phyloP scores from a whole-genome alignment of 228 moss, liverwort and hornwort genomes.

The Sphagnum fallax region DNA sequence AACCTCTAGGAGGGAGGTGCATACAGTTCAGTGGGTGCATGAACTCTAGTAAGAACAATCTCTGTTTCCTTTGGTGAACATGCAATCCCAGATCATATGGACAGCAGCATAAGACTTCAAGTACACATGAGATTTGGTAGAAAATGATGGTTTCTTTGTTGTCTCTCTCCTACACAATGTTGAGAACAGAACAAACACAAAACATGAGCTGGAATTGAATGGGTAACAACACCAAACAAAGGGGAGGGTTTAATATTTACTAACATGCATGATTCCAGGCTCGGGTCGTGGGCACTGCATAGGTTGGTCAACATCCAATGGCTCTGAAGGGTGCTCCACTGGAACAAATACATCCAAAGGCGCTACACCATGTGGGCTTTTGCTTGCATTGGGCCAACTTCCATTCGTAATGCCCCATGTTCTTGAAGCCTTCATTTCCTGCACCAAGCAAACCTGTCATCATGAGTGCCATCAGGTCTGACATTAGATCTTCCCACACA shows the following conservation, averaged over 20 bases:
- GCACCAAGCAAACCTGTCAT: no score
- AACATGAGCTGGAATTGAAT: no score
- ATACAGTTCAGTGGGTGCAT: no score
- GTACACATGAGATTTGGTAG: not conserved
- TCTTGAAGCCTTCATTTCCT: no score
- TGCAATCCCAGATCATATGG: not conserved
- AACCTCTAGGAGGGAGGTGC: no score
- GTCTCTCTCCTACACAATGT: not conserved
- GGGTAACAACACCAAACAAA: not conserved
- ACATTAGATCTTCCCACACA: no score
- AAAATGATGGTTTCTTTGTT: not conserved
- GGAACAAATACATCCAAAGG: conserved; percentile 26
- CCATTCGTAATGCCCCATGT: no score
- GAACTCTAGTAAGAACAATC: no score
- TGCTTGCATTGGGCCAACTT: no score
- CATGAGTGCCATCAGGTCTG: no score
- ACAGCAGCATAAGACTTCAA: not conserved
- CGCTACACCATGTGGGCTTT: conserved; percentile 23
- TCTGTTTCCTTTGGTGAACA: not conserved
- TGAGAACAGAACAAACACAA: no score
- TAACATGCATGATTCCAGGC: conserved; percentile 40
- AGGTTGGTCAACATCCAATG: conserved; percentile 25
- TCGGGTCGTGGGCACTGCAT: conserved; percentile 42
- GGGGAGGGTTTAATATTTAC: not conserved
- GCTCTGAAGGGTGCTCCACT: conserved; percentile 41